Conservation (phyloP, 164 flowering plant genomes). For the Sextonia rubra region DNA sequence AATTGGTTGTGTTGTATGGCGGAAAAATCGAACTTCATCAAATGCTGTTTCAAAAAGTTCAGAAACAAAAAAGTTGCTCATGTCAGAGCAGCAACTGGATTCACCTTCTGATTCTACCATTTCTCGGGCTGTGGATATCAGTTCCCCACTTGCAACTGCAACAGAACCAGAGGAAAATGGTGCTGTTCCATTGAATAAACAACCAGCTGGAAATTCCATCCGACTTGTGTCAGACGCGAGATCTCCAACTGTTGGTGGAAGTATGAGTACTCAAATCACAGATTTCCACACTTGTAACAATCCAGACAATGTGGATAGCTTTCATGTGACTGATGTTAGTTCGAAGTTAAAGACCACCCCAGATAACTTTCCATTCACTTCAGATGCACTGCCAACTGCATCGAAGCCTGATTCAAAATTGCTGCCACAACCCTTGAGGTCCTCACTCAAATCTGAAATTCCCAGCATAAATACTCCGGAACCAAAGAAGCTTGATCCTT, state of each 20-base stretch:
- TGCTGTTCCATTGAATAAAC: not conserved
- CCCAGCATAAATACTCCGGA: not conserved
- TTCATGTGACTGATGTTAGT: conserved; percentile 2
- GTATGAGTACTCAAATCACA: conserved; percentile 9
- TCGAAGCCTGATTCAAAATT: conserved; percentile 4
- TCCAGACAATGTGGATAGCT: conserved; percentile 1
- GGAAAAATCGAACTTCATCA: conserved; percentile 28
- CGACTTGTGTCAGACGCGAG: conserved; percentile 1
- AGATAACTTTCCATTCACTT: conserved; percentile 8
- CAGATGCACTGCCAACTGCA: conserved; percentile 9
- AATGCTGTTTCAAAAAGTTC: conserved; percentile 18
- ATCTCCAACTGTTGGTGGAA: conserved; percentile 1
- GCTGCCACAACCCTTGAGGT: not conserved
- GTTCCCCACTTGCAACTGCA: not conserved
- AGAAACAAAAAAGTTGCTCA: conserved; percentile 15
- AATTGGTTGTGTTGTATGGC: conserved; percentile 64
- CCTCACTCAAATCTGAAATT: not conserved
- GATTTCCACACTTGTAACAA: conserved; percentile 8
- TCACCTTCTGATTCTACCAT: conserved; percentile 15
- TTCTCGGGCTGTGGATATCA: conserved; percentile 3
- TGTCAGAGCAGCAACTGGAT: conserved; percentile 15
- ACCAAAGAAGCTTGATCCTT: conserved; percentile 8
- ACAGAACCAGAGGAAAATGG: not conserved
- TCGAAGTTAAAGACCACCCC: conserved; percentile 2
- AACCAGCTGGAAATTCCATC: conserved; percentile 14